Conservation (phyloP, 768 basidiomycete genomes). For the Boletus pseudopeckii region DNA sequence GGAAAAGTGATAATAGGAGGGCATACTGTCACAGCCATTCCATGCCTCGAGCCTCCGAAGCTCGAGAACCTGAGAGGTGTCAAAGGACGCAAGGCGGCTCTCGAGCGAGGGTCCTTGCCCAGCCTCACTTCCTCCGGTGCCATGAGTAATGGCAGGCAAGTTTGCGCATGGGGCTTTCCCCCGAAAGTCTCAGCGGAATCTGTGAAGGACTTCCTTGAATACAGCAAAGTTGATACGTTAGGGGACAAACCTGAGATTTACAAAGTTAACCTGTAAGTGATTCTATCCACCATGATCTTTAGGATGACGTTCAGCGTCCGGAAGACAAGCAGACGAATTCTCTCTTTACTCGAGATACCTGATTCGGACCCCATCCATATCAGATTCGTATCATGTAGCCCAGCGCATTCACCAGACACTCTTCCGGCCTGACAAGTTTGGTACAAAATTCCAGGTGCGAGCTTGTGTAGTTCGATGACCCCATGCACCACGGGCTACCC, state of each 20-base stretch:
- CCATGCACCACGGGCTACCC: not conserved
- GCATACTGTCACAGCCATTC: slow-evolving; percentile 36
- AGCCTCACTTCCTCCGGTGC: slow-evolving; percentile 51
- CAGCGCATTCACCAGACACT: slow-evolving; percentile 59
- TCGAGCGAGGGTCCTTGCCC: slow-evolving; percentile 33
- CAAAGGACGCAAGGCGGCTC: slow-evolving; percentile 39
- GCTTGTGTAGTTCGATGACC: slow-evolving; percentile 51
- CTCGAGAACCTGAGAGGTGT: slow-evolving; percentile 34
- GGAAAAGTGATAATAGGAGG: slow-evolving; percentile 46
- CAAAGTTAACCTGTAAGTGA: slow-evolving; percentile 50
- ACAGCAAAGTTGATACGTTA: slow-evolving; percentile 41
- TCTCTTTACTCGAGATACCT: slow-evolving; percentile 50
- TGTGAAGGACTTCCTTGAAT: slow-evolving; percentile 41
- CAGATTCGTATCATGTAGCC: slow-evolving; percentile 70
- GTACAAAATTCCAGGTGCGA: slow-evolving; percentile 41
- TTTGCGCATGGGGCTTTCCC: slow-evolving; percentile 62
- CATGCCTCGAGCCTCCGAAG: slow-evolving; percentile 26
- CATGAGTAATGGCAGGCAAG: slow-evolving; percentile 48
- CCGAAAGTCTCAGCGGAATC: slow-evolving; percentile 37
- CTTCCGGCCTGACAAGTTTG: slow-evolving; percentile 36
- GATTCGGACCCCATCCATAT: slow-evolving; percentile 50
- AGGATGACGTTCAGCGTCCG: slow-evolving; percentile 4
- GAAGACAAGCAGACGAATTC: slow-evolving; percentile 39
- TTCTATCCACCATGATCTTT: not conserved
- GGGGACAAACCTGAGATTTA: slow-evolving; percentile 43